Evolutionary conservation across 1,284 basidiomycete genomes (phyloP).

Genomic region (Malassezia globosa): DNA sequence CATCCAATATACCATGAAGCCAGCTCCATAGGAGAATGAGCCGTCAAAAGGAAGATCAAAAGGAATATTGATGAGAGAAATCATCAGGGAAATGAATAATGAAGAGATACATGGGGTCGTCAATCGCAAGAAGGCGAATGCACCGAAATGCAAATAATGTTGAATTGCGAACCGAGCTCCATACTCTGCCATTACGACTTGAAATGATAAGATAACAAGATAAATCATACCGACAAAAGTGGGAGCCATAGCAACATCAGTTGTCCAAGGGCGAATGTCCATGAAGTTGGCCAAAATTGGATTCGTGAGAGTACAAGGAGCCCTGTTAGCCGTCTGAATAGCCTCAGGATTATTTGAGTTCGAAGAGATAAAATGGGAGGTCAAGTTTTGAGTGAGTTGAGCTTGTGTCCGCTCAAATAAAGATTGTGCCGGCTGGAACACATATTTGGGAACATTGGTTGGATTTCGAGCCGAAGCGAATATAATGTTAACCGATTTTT

Average conservation of each 20-base stretch:
- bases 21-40: constrained; percentile 31
- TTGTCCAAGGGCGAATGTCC: constrained; percentile 60
- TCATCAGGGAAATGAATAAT: constrained; percentile 34
- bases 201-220: constrained; percentile 54
- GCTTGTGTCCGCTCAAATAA: constrained; percentile 16
- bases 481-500: constrained; percentile 21
- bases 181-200: constrained; percentile 30
- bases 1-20: constrained; percentile 37
- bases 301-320: constrained; percentile 55
- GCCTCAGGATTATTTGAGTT: constrained; percentile 21
- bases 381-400: constrained; percentile 17
- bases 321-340: constrained; percentile 49
- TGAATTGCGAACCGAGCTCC: constrained; percentile 24
- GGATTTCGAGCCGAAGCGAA: constrained; percentile 32
- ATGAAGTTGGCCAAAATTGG: constrained; percentile 53
- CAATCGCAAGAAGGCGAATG: constrained; percentile 31
- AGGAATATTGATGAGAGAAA: constrained; percentile 34
- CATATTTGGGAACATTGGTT: constrained; percentile 20
- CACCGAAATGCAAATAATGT: constrained; percentile 25
- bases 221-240: constrained; percentile 67
- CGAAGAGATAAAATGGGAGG: constrained; percentile 21
- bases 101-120: constrained; percentile 23
- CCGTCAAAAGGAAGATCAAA: constrained; percentile 34
- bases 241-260: constrained; percentile 61
- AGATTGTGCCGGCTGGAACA: constrained; percentile 21